phyloP scores from a whole-genome alignment of 1,139 yeast species.

The Scheffersomyces lignicola region DNA sequence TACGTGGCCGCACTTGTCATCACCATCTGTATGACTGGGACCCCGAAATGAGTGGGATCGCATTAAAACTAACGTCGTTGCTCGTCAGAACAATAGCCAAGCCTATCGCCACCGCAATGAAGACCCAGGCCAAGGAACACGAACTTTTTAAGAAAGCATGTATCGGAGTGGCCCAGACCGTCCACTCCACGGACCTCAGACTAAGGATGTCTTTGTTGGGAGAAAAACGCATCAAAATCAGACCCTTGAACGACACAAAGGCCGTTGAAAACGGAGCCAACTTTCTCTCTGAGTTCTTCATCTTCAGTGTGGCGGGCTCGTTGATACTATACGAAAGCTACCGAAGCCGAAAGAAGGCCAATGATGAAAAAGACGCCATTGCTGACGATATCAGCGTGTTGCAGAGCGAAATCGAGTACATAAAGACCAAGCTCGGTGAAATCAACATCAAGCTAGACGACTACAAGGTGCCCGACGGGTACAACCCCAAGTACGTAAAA shows the following conservation, averaged over 20 bases:
- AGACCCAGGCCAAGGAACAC: slow-evolving; percentile 76
- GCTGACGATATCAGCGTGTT: slow-evolving; percentile 68
- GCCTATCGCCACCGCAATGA: slow-evolving; percentile 74
- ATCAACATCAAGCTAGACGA: slow-evolving; percentile 45
- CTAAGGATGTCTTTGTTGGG: slow-evolving; percentile 68
- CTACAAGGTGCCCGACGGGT: slow-evolving; percentile 46
- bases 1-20: too few relatives aligned
- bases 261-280: slow-evolving; percentile 87
- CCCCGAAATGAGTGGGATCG: slow-evolving; percentile 63
- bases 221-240: slow-evolving; percentile 53
- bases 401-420: slow-evolving; percentile 68
- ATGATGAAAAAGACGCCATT: slow-evolving; percentile 58
- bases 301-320: slow-evolving; percentile 78
- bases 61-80: slow-evolving; percentile 73
- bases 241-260: slow-evolving; percentile 81
- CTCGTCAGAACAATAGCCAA: slow-evolving; percentile 77
- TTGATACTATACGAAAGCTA: slow-evolving; percentile 73
- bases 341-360: slow-evolving; percentile 67
- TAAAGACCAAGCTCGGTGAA: slow-evolving; percentile 27
- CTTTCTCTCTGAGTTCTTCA: slow-evolving; percentile 72
- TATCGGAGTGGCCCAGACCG: slow-evolving; percentile 68
- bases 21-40: too few relatives aligned
- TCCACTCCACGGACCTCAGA: slow-evolving; percentile 66
- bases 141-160: slow-evolving; percentile 63
- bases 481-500: slow-evolving; percentile 45